Conservation (phyloP, 495 filamentous ascomycete species). For the Neurospora sp. region DNA sequence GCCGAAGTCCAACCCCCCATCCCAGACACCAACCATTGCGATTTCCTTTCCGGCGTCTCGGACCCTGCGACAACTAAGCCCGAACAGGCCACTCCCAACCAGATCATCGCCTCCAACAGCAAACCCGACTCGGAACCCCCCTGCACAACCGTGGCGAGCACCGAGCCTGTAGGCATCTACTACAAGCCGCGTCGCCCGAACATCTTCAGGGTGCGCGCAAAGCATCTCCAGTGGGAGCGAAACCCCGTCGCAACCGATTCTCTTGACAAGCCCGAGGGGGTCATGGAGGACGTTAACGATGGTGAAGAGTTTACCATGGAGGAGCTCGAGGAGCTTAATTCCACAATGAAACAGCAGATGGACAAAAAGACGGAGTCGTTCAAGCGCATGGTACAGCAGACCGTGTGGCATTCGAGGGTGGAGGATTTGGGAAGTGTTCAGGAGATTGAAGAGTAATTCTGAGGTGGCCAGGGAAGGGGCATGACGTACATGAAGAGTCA, state of each 20-base stretch:
- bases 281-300: fast-evolving
- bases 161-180: background rate
- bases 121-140: too few relatives aligned
- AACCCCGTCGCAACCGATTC: background rate
- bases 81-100: too few relatives aligned
- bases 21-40: too few relatives aligned
- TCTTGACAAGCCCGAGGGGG: fast-evolving
- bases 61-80: too few relatives aligned
- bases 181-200: background rate
- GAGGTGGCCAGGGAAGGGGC: background rate
- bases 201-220: background rate
- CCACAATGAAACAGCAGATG: fast-evolving
- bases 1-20: too few relatives aligned
- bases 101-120: too few relatives aligned
- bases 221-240: fast-evolving
- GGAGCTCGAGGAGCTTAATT: background rate
- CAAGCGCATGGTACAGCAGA: background rate
- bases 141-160: too few relatives aligned
- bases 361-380: background rate
- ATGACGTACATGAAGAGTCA: background rate
- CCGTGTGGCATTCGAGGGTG: background rate
- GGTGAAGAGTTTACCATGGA: background rate
- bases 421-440: background rate
- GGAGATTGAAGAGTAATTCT: background rate
- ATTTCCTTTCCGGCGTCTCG: too few relatives aligned